Evolutionary conservation across 495 filamentous ascomycete genomes (phyloP).

Genomic region (Aspergillus egyptiacus): DNA sequence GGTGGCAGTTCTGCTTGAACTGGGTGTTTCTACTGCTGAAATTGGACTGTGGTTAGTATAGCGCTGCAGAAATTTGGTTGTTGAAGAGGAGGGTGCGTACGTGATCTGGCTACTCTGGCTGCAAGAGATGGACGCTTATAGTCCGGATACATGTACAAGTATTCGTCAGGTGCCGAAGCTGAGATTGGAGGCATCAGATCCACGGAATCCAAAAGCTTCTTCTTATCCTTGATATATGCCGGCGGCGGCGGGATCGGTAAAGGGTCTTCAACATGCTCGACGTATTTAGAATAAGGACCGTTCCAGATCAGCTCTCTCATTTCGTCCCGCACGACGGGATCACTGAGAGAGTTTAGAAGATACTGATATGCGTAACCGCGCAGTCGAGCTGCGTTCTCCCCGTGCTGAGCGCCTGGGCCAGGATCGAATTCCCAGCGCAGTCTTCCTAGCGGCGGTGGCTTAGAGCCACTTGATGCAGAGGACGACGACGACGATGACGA

Average conservation of each 20-base stretch:
- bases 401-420: constrained; percentile 10
- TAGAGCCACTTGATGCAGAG: neutral
- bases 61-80: neutral
- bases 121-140: constrained; percentile 17
- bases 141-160: neutral
- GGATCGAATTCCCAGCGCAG: constrained; percentile 27
- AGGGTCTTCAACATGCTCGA: constrained; percentile 20
- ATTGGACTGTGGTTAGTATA: neutral
- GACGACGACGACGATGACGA: too few species aligned
- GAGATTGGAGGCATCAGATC: neutral
- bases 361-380: constrained; percentile 18
- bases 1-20: too few species aligned
- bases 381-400: constrained; percentile 7
- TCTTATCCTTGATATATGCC: constrained; percentile 3
- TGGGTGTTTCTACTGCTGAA: neutral
- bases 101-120: neutral
- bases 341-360: constrained; percentile 14
- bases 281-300: neutral
- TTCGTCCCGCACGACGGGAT: constrained; percentile 9
- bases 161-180: neutral
- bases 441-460: neutral
- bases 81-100: neutral
- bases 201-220: neutral
- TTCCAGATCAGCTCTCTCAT: constrained; percentile 10
- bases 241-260: constrained; percentile 16